A percentile compares a stretch with the other conserved stretches of the same genome.
phyloP scores from a whole-genome alignment of 352 stramenopile species.

The Phytophthora citrophthora region DNA sequence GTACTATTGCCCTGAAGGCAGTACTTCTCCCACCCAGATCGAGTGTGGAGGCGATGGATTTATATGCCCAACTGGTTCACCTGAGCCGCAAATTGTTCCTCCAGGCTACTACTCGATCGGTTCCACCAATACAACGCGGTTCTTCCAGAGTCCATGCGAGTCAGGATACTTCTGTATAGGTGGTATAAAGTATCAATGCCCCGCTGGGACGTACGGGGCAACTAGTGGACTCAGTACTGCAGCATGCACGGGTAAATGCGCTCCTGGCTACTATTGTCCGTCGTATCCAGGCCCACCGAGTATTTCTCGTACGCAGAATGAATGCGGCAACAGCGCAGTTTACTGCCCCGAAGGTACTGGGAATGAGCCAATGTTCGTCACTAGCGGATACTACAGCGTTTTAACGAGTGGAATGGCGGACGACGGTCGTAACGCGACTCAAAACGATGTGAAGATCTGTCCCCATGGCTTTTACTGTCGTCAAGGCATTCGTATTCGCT shows the following conservation, averaged over 20 bases:
- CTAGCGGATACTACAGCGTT: constrained; percentile 60
- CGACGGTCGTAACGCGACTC: constrained; percentile 60
- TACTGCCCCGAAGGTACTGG: constrained; percentile 69
- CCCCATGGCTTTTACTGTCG: constrained; percentile 75
- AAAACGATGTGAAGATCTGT: constrained; percentile 57
- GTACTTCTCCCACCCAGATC: constrained; percentile 40
- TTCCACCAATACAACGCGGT: constrained; percentile 59
- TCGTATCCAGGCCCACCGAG: constrained; percentile 57
- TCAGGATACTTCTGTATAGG: constrained; percentile 73
- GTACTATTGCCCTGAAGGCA: constrained; percentile 71
- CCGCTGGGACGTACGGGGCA: constrained; percentile 75
- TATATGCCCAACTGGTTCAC: constrained; percentile 64
- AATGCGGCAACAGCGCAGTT: constrained; percentile 54
- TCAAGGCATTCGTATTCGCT: constrained; percentile 67
- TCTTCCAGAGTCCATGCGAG: constrained; percentile 70
- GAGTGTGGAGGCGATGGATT: constrained; percentile 51
- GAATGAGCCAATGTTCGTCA: constrained; percentile 50
- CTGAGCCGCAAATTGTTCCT: constrained; percentile 33
- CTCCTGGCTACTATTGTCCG: constrained; percentile 75
- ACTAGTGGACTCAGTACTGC: constrained; percentile 39
- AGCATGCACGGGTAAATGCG: constrained; percentile 66
- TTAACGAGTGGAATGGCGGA: constrained; percentile 41
- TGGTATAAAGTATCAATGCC: constrained; percentile 76
- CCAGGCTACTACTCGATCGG: constrained; percentile 79
- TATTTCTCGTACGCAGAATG: constrained; percentile 44